Percentiles rank a stretch among this genome's conserved stretches.
Evolutionary conservation across 495 filamentous ascomycete species (phyloP).

Genomic region (Podospora pseudoanserina): DNA sequence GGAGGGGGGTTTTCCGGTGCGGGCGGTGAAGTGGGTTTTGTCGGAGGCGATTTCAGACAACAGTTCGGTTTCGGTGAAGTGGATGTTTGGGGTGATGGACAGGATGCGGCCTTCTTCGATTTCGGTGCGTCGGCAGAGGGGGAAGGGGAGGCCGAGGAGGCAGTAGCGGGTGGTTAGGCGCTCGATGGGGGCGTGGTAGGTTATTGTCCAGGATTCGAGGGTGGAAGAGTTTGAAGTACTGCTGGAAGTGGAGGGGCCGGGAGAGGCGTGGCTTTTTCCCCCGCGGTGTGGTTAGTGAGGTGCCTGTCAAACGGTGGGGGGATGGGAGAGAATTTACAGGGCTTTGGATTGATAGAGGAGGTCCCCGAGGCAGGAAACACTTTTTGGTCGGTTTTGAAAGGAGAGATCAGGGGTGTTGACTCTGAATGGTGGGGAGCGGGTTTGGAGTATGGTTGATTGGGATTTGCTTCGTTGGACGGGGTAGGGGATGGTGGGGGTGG

Average conservation of each 20-base stretch:
- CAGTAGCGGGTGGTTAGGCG: background rate
- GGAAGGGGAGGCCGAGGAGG: conserved; percentile 15
- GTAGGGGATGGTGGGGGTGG: background rate
- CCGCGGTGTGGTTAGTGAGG: too few relatives aligned
- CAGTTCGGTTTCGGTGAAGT: conserved; percentile 22
- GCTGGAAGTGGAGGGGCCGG: background rate
- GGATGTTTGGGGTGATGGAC: conserved; percentile 20
- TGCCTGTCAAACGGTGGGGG: background rate
- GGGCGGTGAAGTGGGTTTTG: conserved; percentile 4
- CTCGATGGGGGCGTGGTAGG: conserved; percentile 17
- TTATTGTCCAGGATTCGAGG: conserved; percentile 25
- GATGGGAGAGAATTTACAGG: conserved; percentile 4
- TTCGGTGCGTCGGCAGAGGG: background rate
- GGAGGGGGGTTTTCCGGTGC: background rate
- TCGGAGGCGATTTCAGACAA: conserved; percentile 4
- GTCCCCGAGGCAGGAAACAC: conserved; percentile 4
- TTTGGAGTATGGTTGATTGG: background rate
- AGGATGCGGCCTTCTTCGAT: conserved; percentile 17
- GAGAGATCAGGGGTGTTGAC: background rate
- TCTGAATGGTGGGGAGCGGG: background rate
- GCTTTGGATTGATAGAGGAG: conserved; percentile 8
- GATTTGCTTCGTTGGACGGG: background rate
- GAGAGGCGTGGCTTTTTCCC: background rate
- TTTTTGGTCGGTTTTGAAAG: background rate
- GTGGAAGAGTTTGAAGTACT: conserved; percentile 8